Conservation (phyloP, 768 basidiomycete genomes). For the Suillus plorans region DNA sequence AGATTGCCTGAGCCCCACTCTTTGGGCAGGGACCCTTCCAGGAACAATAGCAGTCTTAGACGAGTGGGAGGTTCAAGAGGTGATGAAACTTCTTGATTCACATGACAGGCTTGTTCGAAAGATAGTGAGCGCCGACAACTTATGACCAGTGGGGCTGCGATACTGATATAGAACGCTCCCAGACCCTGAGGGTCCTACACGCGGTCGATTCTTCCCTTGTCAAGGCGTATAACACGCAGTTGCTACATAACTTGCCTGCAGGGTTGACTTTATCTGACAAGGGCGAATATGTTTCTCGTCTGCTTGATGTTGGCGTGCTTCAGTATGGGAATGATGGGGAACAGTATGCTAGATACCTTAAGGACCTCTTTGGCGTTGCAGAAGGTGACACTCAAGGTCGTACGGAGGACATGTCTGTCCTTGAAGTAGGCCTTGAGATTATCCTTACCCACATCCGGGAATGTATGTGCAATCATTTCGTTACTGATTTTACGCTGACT, state of each 20-base stretch:
- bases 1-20: constrained; percentile 49
- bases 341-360: constrained; percentile 52
- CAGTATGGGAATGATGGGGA: constrained; percentile 52
- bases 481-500: neutral
- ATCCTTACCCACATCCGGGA: constrained; percentile 50
- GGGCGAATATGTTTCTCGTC: constrained; percentile 42
- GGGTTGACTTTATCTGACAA: constrained; percentile 34
- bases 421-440: constrained; percentile 58
- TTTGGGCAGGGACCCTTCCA: constrained; percentile 68
- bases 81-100: constrained; percentile 68
- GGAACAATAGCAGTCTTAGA: constrained; percentile 56
- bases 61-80: constrained; percentile 68
- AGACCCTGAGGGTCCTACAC: constrained; percentile 63
- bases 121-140: constrained; percentile 43
- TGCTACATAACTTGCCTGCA: constrained; percentile 37
- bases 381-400: constrained; percentile 33
- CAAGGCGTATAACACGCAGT: constrained; percentile 50
- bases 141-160: neutral
- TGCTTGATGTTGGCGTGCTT: constrained; percentile 57
- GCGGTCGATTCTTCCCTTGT: constrained; percentile 61
- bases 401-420: constrained; percentile 37
- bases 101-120: constrained; percentile 56
- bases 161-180: constrained; percentile 11
- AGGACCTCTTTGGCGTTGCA: constrained; percentile 38
- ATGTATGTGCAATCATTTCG: constrained; percentile 37